A percentile compares a stretch with the other conserved stretches of the same genome.
Conservation (phyloP, 106 monocot genomes). For the Ottelia alismoides region DNA sequence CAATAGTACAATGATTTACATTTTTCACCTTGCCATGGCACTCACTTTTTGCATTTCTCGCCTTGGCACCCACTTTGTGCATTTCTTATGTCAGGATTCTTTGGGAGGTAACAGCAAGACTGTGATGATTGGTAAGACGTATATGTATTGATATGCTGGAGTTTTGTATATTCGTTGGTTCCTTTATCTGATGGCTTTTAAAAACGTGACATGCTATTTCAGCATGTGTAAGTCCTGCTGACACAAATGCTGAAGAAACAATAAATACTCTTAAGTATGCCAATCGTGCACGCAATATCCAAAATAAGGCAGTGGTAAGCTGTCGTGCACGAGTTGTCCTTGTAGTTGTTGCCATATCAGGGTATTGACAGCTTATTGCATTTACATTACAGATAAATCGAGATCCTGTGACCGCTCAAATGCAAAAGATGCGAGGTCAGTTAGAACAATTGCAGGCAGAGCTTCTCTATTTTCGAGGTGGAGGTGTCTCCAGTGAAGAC, state of each 20-base stretch:
- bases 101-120: slow-evolving; percentile 99
- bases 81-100: slow-evolving; percentile 60
- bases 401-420: slow-evolving; percentile 69
- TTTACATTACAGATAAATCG: slow-evolving; percentile 60
- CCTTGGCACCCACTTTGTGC: no score
- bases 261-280: slow-evolving; percentile 98
- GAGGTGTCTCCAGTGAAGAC: slow-evolving; percentile 53
- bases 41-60: no score
- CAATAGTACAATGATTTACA: no score
- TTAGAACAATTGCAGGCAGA: slow-evolving; percentile 80
- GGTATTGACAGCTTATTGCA: neutral
- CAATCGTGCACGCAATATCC: slow-evolving; percentile 94
- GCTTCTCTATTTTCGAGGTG: slow-evolving; percentile 61
- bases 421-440: slow-evolving; percentile 82
- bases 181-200: no score
- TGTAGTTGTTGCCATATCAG: neutral
- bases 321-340: neutral
- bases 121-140: slow-evolving; percentile 85
- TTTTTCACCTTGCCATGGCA: no score
- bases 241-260: slow-evolving; percentile 95
- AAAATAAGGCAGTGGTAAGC: slow-evolving; percentile 95
- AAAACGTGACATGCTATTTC: slow-evolving; percentile 4
- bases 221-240: slow-evolving; percentile 98
- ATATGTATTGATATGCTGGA: no score
- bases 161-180: no score